A percentile compares a stretch with the other conserved stretches of the same genome.
Conservation (phyloP, 2,329 filamentous ascomycete species). For the Trichoderma afroharzianum region DNA sequence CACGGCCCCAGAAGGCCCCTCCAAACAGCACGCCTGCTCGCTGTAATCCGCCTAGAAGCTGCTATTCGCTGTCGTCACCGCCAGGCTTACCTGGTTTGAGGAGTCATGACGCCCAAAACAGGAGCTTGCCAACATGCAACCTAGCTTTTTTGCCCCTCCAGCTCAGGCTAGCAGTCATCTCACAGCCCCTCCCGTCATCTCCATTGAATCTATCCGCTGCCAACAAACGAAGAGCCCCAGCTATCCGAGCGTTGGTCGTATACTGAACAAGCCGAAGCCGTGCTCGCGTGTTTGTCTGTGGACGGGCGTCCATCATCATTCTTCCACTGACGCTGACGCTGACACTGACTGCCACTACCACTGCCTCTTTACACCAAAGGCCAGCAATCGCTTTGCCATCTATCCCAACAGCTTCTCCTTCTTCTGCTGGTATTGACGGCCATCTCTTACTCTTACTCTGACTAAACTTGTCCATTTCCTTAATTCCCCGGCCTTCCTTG, state of each 20-base stretch:
- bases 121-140: neutral
- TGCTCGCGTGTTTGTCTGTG: constrained; percentile 1
- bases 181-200: constrained; percentile 1
- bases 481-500: neutral
- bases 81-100: constrained; percentile 12
- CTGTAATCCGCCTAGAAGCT: neutral
- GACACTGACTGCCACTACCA: neutral
- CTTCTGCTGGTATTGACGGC: neutral
- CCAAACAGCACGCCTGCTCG: neutral
- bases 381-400: neutral
- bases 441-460: neutral
- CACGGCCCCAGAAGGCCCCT: neutral
- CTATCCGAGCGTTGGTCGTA: neutral
- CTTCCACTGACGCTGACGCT: neutral
- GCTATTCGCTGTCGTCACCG: constrained; percentile 24
- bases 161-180: neutral
- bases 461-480: neutral
- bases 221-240: neutral
- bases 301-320: neutral
- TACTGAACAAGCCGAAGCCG: neutral
- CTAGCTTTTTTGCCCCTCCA: constrained; percentile 23
- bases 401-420: neutral
- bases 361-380: no score
- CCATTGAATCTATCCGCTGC: neutral
- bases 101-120: neutral